Percentiles rank a stretch among this genome's conserved stretches.
Conservation (phyloP, 1,284 basidiomycete genomes). For the Fomes fomentarius region DNA sequence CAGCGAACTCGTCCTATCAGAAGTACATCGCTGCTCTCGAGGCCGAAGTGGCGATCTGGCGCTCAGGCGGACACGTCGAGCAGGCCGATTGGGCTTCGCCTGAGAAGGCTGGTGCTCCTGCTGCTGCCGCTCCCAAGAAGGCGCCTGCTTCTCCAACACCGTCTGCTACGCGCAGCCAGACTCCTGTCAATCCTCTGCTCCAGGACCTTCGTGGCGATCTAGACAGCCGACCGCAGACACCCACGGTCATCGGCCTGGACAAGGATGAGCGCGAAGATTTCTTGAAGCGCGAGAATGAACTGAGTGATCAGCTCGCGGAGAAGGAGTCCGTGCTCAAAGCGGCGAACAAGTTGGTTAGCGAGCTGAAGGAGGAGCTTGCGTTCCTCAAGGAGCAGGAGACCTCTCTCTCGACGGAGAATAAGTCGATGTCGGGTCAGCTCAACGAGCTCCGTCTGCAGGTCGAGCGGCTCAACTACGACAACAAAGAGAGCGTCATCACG, state of each 20-base stretch:
- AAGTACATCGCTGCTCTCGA: constrained; percentile 91
- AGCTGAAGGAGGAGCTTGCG: constrained; percentile 82
- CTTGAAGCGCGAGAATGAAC: constrained; percentile 94
- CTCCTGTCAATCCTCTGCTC: constrained; percentile 79
- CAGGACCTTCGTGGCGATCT: constrained; percentile 76
- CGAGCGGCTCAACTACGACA: constrained; percentile 93
- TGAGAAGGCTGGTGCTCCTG: constrained; percentile 56
- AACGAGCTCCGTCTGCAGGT: constrained; percentile 93
- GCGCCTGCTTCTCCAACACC: constrained; percentile 64
- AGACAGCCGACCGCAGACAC: constrained; percentile 85
- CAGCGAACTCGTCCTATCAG: constrained; percentile 83
- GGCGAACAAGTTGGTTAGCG: constrained; percentile 82
- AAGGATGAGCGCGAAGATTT: constrained; percentile 99
- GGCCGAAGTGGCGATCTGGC: constrained; percentile 91
- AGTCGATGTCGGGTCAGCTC: constrained; percentile 86
- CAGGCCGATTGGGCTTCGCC: constrained; percentile 83
- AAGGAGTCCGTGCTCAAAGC: constrained; percentile 80
- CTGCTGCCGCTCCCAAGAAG: constrained; percentile 57
- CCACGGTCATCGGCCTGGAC: constrained; percentile 83
- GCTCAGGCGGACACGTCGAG: constrained; percentile 86
- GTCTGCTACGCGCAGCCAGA: constrained; percentile 69
- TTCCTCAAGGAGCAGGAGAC: constrained; percentile 94
- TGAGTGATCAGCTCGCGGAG: constrained; percentile 92
- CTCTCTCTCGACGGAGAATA: constrained; percentile 86
- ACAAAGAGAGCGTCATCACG: constrained; percentile 94